Percentiles rank a stretch among this genome's conserved stretches.
Evolutionary conservation across 2,329 filamentous ascomycete genomes (phyloP).

Genomic region (Huntiella moniliformis): DNA sequence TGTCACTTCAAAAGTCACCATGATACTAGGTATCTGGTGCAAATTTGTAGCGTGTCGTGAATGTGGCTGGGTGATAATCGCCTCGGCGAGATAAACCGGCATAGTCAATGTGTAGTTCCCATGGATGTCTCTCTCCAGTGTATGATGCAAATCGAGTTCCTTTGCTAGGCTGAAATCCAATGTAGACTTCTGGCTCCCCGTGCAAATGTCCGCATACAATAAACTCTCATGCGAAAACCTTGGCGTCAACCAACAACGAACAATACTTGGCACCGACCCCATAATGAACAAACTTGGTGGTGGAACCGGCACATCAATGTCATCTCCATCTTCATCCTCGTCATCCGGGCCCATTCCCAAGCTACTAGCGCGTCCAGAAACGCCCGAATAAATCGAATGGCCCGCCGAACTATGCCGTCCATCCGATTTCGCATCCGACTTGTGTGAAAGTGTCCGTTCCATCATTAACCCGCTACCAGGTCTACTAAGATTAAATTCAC

Average conservation of each 20-base stretch:
- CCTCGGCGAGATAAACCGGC: constrained; percentile 77
- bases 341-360: constrained; percentile 59
- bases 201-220: constrained; percentile 81
- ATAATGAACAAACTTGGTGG: constrained; percentile 72
- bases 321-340: constrained; percentile 47
- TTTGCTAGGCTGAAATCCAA: constrained; percentile 57
- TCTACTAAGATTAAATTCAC: constrained; percentile 60
- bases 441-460: constrained; percentile 82
- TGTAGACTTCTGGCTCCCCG: constrained; percentile 75
- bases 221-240: constrained; percentile 80
- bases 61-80: constrained; percentile 58
- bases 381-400: constrained; percentile 42
- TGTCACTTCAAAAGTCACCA: constrained; percentile 57
- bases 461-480: constrained; percentile 74
- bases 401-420: constrained; percentile 87
- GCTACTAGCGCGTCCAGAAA: constrained; percentile 64
- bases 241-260: constrained; percentile 84
- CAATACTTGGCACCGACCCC: constrained; percentile 79
- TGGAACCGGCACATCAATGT: constrained; percentile 52
- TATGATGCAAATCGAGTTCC: constrained; percentile 50
- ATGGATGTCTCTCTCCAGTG: constrained; percentile 46
- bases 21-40: constrained; percentile 57
- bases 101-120: constrained; percentile 53
- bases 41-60: constrained; percentile 53
- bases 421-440: constrained; percentile 43